Base-by-base conservation (phyloP, 192 early-diverging fungal species). In the Backusella psychrophila region DNA sequence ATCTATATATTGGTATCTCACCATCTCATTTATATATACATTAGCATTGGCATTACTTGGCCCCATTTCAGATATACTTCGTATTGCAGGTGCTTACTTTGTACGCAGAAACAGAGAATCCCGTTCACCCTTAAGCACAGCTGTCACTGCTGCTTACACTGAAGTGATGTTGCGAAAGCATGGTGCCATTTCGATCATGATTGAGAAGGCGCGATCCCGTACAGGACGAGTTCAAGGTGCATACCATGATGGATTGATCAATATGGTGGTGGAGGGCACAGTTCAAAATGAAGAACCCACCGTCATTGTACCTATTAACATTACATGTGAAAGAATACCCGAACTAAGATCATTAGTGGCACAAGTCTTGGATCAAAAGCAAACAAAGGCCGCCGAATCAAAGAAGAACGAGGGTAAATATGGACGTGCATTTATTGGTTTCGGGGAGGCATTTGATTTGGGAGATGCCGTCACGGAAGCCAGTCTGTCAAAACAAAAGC, bases 331-430 rank as follows among this genome's bases (percentile, higher is more conserved):
- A 73, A 76, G 52, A 23, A 74, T 80, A 0, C 82, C 82, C 9
- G 82, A 83, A 49, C 41, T 83, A 8, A 76, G 72, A 38, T 66
- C 68, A 21, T 38, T 83, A 23, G 80, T 80, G 17, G 79, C 80
- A 66, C 78, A 83, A 66, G 78, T 83, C 6, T 70, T 83, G 3
- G 82, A 83, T 31, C 82, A 83, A 74, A 76, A 80, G 8, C 69
- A 73, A 17, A 46, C 46, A 2, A 31, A 65, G 42, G 34, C 71
- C 4, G 34, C 75, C 6, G 42, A 66, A 3, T 38, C 67, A 34
- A 21, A 29, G 5, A 17, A 35, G 6, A 35, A 31, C 23, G 21
- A 35, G n/a, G 38, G 38, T n/a, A 69, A 17, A 35, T 69, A 69
- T 19, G 73, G 73, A 14, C 76, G 80, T 15, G 76, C 77, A 3